Percentiles rank a stretch among this genome's conserved stretches.
Conservation (phyloP, 2,329 filamentous ascomycete genomes). For the Cercospora sesami region DNA sequence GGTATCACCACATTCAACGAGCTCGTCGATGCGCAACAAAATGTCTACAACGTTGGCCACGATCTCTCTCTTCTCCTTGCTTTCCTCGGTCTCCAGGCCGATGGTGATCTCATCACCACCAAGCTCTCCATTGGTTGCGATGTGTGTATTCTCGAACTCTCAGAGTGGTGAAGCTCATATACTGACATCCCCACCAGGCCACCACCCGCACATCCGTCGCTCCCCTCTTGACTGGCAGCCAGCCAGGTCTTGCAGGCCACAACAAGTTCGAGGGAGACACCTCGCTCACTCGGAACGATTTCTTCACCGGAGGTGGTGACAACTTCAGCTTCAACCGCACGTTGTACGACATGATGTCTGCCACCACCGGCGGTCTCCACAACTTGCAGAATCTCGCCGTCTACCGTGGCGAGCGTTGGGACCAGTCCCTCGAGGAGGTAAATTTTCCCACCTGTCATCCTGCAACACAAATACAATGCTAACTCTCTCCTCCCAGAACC, state of each 20-base stretch:
- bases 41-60: slow-evolving; percentile 49
- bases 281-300: slow-evolving; percentile 47
- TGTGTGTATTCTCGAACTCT: background rate
- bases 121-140: slow-evolving; percentile 51
- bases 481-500: no score
- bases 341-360: slow-evolving; percentile 44
- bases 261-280: slow-evolving; percentile 48
- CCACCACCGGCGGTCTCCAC: slow-evolving; percentile 39
- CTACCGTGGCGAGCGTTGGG: slow-evolving; percentile 46
- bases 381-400: slow-evolving; percentile 42
- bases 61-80: slow-evolving; percentile 46
- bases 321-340: slow-evolving; percentile 46
- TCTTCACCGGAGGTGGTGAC: slow-evolving; percentile 42
- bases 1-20: slow-evolving; percentile 45
- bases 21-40: slow-evolving; percentile 48
- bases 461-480: no score
- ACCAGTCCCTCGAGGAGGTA: slow-evolving; percentile 39
- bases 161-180: no score
- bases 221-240: slow-evolving; percentile 39
- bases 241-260: slow-evolving; percentile 48
- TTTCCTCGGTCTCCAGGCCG: slow-evolving; percentile 43
- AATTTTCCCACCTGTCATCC: no score
- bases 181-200: background rate
- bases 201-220: slow-evolving; percentile 35
- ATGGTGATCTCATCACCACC: slow-evolving; percentile 45